phyloP scores from a whole-genome alignment of 495 filamentous ascomycete genomes.

The Penicillium cosmopolitanum region DNA sequence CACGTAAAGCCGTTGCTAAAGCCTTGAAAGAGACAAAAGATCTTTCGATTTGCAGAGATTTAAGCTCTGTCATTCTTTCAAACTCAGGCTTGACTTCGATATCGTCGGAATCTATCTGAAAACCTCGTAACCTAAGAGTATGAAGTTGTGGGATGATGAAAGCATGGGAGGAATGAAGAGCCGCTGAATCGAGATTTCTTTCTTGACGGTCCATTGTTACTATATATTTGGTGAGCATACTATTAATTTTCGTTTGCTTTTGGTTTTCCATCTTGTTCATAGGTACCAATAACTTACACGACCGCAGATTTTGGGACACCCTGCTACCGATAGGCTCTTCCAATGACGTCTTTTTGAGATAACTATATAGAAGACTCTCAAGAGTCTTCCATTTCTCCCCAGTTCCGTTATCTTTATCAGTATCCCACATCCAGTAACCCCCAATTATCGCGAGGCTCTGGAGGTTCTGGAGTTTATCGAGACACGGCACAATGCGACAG shows the following conservation, averaged over 20 bases:
- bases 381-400: neutral
- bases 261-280: neutral
- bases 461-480: neutral
- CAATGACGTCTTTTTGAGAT: neutral
- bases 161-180: neutral
- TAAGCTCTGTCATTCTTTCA: neutral
- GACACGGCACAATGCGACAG: neutral
- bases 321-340: neutral
- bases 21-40: neutral
- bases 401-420: neutral
- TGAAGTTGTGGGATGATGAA: neutral
- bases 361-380: neutral
- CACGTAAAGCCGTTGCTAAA: neutral
- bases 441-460: neutral
- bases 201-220: neutral
- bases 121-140: neutral
- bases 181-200: neutral
- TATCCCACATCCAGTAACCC: neutral
- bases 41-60: neutral
- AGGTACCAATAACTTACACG: neutral
- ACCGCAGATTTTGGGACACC: neutral
- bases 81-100: neutral
- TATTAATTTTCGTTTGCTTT: neutral
- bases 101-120: neutral
- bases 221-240: neutral